Evolutionary conservation across 2,329 filamentous ascomycete species (phyloP).

Genomic region (Knufia petricola): DNA sequence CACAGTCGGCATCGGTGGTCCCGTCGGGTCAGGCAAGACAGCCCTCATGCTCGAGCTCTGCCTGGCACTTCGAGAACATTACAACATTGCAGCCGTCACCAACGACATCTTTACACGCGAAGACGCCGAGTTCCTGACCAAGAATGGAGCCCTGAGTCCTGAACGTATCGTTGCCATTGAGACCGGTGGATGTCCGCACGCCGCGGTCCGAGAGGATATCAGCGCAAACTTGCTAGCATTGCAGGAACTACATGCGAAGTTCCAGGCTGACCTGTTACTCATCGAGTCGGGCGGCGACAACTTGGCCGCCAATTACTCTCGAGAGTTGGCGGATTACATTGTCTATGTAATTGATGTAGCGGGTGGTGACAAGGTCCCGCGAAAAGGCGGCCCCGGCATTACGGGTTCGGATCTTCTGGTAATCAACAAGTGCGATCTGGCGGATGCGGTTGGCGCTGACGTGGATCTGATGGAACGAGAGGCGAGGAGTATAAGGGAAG

Average conservation of each 20-base stretch:
- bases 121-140: no score
- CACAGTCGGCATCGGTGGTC: no score
- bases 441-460: no score
- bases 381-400: constrained; percentile 93
- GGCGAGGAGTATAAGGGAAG: constrained; percentile 86
- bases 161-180: no score
- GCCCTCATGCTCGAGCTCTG: constrained; percentile 93
- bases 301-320: no score
- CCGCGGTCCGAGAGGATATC: no score
- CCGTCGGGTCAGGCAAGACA: no score
- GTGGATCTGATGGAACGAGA: constrained; percentile 93
- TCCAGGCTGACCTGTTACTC: constrained; percentile 72
- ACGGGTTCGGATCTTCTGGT: constrained; percentile 90
- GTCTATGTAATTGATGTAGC: constrained; percentile 97
- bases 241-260: constrained; percentile 74
- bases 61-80: constrained; percentile 65
- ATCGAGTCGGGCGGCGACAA: constrained; percentile 97
- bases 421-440: constrained; percentile 95
- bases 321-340: constrained; percentile 92
- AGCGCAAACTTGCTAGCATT: constrained; percentile 88
- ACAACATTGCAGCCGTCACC: constrained; percentile 88
- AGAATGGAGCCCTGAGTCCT: no score
- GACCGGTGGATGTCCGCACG: no score
- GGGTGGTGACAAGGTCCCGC: constrained; percentile 90
- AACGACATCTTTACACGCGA: constrained; percentile 79